Base-by-base conservation (phyloP, 495 filamentous ascomycete genomes). In the Hyaloscypha bicolor region DNA sequence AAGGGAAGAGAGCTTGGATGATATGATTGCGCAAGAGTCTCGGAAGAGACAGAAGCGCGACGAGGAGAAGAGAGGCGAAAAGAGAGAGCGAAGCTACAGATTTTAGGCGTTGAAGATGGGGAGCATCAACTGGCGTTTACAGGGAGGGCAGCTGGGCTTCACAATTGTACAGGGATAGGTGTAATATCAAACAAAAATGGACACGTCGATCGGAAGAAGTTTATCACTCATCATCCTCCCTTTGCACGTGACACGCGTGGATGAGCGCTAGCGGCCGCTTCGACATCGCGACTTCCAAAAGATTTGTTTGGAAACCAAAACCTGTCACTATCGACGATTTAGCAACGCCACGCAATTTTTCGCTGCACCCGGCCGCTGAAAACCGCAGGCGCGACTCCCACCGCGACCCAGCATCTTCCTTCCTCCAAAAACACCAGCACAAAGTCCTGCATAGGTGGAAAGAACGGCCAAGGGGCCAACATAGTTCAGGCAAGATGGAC, bases 21-120 rank as follows among this genome's bases (percentile, higher is more conserved):
- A 96, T 73, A 97, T 99, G 94, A 97, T 98, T 82, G 93, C 93
- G 37, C 88, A 90, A 69, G 95, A 98, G 78, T 93, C 89, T 75
- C 85, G 92, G 64, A 97, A 97, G 81, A 83, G 93, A 77, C 82
- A 91, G 75, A 93, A 92, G 82, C 84, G 88, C 69, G 93, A 97
- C 68, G 91, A 94, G 76, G 91, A 96, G 76, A 86, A 84, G 76
- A 81, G 84, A 62, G 80, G 79, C 30, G 80, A 83, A 68, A 79
- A 73, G 74, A 81, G 76, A 70, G 72, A 73, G 52, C 37, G 72
- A 48, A 55, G 42, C 31, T 71, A 74, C 52, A 58, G 67, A 37
- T 74, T 71, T 55, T 74, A 67, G 35, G 9, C 16, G 42, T 61
- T 48, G 9, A 2, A 31, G 25, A 25, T 56, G 52, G 62, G 25